Evolutionary conservation across 257 asterid species (phyloP).

Genomic region (Mentha longifolia): DNA sequence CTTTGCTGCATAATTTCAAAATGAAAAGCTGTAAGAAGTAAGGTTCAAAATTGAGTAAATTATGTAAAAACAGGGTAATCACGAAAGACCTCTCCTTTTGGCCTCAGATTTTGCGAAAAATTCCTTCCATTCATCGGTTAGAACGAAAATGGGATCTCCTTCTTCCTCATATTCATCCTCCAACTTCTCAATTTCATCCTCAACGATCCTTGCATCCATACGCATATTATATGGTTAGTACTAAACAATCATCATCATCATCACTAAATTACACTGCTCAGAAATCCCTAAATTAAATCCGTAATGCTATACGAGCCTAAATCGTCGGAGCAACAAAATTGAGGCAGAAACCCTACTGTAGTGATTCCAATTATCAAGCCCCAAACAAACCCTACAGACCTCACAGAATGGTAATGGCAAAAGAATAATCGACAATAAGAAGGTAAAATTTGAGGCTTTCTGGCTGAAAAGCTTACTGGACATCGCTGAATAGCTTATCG

Average conservation of each 20-base stretch:
- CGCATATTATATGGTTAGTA: not conserved
- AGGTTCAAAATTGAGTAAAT: conserved; percentile 1
- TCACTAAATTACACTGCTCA: not conserved
- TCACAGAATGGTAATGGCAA: not conserved
- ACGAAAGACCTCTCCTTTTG: conserved; percentile 64
- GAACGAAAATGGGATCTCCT: conserved; percentile 73
- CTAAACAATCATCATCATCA: not conserved
- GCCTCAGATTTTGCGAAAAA: conserved; percentile 94
- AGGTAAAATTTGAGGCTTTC: not conserved
- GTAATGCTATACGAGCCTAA: too few relatives aligned
- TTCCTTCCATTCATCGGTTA: conserved; percentile 91
- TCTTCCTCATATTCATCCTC: conserved; percentile 56
- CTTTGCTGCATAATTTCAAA: conserved; percentile 51
- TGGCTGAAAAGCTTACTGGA: conserved; percentile 35
- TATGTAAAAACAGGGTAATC: not conserved
- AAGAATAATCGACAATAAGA: not conserved
- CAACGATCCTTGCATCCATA: conserved; percentile 37
- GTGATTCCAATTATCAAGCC: not conserved
- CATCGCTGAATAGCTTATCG: conserved; percentile 11
- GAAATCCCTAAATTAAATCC: too few relatives aligned
- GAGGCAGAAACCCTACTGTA: too few relatives aligned
- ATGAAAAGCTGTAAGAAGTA: conserved; percentile 19
- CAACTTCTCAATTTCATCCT: conserved; percentile 39
- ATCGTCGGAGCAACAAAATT: too few relatives aligned
- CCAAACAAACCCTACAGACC: not conserved